Evolutionary conservation across 495 filamentous ascomycete genomes (phyloP).

Genomic region (Lindgomyces ingoldianus): DNA sequence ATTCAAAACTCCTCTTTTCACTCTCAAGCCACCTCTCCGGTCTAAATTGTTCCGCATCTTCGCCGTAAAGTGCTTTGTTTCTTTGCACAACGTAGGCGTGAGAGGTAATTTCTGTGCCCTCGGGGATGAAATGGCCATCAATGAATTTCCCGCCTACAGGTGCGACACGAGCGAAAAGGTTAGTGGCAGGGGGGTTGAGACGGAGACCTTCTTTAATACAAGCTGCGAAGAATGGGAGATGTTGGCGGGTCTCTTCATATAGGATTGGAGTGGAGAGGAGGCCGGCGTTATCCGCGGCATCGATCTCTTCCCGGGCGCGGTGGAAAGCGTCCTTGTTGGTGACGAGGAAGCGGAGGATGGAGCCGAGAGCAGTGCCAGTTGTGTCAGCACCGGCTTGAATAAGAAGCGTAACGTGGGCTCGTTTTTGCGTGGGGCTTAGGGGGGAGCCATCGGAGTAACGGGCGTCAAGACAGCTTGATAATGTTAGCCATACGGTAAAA

Average conservation of each 20-base stretch:
- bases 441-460: slow-evolving; percentile 13
- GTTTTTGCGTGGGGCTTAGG: slow-evolving; percentile 18
- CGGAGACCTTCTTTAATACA: slow-evolving; percentile 62
- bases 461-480: slow-evolving; percentile 14
- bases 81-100: slow-evolving; percentile 59
- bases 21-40: slow-evolving; percentile 68
- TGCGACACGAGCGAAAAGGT: slow-evolving; percentile 55
- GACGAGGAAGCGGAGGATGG: slow-evolving; percentile 57
- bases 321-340: slow-evolving; percentile 49
- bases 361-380: slow-evolving; percentile 60
- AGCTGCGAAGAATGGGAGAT: slow-evolving; percentile 63
- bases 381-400: slow-evolving; percentile 61
- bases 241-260: slow-evolving; percentile 39
- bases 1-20: slow-evolving; percentile 34
- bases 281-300: slow-evolving; percentile 44
- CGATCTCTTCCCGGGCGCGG: slow-evolving; percentile 51
- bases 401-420: slow-evolving; percentile 26
- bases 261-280: slow-evolving; percentile 46
- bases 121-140: slow-evolving; percentile 56
- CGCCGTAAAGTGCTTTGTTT: slow-evolving; percentile 58
- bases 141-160: slow-evolving; percentile 55
- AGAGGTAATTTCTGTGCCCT: slow-evolving; percentile 52
- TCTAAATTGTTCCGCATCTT: slow-evolving; percentile 61
- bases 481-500: not conserved
- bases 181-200: slow-evolving; percentile 60